Base-by-base conservation (phyloP, 352 stramenopile genomes). In the Phytophthora podocarpi region DNA sequence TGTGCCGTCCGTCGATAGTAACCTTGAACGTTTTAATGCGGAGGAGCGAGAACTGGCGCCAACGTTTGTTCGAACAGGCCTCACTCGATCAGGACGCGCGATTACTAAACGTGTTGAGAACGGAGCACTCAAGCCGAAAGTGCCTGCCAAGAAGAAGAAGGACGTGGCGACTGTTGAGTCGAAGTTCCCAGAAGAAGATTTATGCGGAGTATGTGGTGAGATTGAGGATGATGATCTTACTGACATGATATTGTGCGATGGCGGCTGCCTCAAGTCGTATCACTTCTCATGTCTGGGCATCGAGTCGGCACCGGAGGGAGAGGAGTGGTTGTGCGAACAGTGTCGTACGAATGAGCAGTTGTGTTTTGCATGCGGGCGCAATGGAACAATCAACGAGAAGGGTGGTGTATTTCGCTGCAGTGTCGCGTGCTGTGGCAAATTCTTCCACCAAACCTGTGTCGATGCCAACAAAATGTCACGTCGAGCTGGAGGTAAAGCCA, bases 241-340 rank as follows among this genome's bases (percentile, higher is more conserved):
- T 6, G 76, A 96, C 43, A 84, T 98, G 70, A 74, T 98, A 11
- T 47, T 98, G 43, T 98, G 95, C 49, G 93, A 98, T 67, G 93
- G 93, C n/a, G 72, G 77, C 2, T 98, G 95, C 57, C 64, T 93
- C 26, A 94, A 92, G 42, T 89, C 91, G 41, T 98, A 97, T 78
- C 95, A 98, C 64, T 90, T 95, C 21, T 89, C 82, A 21, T 98
- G 95, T 69, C 74, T 97, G 18, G 91, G 91, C 18, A 72, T 98
- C 9, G 75, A 89, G 2, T 58, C 70, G 1, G 73, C 78, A 18
- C 82, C 85, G 2, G 75, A 95, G 1, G 82, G 87, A 16, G 76
- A 94, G 45, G 40, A 82, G 24, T 98, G 92, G 91, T 67, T 97
- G 5, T 98, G 95, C 50, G 82, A 94, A 36, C 91, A 98, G 61